Evolutionary conservation across 2,329 filamentous ascomycete genomes (phyloP).

Genomic region (Calonectria hawksworthii): DNA sequence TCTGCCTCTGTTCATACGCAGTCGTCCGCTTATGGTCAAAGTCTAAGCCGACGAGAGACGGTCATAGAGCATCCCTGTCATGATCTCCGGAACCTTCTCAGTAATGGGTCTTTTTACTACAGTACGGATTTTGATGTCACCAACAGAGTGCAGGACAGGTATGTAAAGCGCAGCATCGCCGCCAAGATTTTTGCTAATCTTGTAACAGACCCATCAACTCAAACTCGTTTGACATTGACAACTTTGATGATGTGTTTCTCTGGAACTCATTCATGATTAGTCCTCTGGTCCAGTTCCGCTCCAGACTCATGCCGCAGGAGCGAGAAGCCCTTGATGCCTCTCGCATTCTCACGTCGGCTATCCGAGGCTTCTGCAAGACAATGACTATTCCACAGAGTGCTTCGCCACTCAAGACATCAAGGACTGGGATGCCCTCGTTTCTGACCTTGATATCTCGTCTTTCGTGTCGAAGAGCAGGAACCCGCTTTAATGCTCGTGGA

Average conservation of each 20-base stretch:
- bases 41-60: slow-evolving; percentile 75
- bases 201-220: slow-evolving; percentile 76
- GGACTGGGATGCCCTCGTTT: slow-evolving; percentile 82
- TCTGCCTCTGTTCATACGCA: slow-evolving; percentile 63
- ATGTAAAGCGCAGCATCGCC: slow-evolving; percentile 23
- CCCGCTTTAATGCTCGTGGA: slow-evolving; percentile 95
- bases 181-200: slow-evolving; percentile 24
- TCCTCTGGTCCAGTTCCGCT: slow-evolving; percentile 90
- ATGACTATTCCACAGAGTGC: slow-evolving; percentile 85
- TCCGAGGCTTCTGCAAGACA: slow-evolving; percentile 91
- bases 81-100: slow-evolving; percentile 90
- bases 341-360: slow-evolving; percentile 91
- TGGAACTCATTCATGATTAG: slow-evolving; percentile 99
- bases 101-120: slow-evolving; percentile 97
- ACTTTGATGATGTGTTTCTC: slow-evolving; percentile 90
- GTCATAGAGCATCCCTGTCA: slow-evolving; percentile 89
- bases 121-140: slow-evolving; percentile 98
- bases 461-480: slow-evolving; percentile 92
- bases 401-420: slow-evolving; percentile 76
- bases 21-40: slow-evolving; percentile 53
- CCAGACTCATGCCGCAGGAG: slow-evolving; percentile 81
- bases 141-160: slow-evolving; percentile 91
- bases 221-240: slow-evolving; percentile 89
- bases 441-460: slow-evolving; percentile 92
- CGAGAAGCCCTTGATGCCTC: slow-evolving; percentile 86